Base-by-base conservation (phyloP, 768 basidiomycete species). In the Collybia sordida region DNA sequence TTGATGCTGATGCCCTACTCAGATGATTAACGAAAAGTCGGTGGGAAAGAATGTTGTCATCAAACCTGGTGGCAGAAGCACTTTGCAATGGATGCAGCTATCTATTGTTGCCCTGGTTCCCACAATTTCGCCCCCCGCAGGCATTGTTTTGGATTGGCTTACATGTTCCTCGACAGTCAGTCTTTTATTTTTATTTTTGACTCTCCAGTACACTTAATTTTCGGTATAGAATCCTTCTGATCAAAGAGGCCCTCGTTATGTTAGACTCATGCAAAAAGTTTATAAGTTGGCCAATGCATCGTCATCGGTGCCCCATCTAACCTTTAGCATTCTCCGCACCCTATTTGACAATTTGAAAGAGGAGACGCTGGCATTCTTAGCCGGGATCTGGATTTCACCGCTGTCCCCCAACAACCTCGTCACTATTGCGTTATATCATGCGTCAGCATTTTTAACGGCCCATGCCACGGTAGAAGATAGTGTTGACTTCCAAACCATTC, bases 401-500 rank as follows among this genome's bases (percentile, higher is more conserved):
- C 45, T 59, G 12, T 53, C 61, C 8, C 60, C 66, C 18, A 58
- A 63, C 14, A 56, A 68, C 42, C 74, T 73, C 51, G 75, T 68
- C 49, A 67, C 77, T 2, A 74, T 83, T 1, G 85, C 93, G 0
- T 71, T 98, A 7, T 70, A 78, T 4, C 93, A 98, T 62, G 83
- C 85, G 17, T 73, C 79, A 2, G 90, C 93, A 0, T 95, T 95
- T 66, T 65, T 98, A 11, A 77, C 83, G 41, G 91, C 94, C 0
- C 85, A 92, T 64, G 62, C 75, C 1, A 60, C 72, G 2, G 70
- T 78, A 40, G 68, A 75, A 36, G 72, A 75, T 31, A 71, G 75
- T 12, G 65, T 86, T 3, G 93, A 96, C 64, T 91, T 95, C 66
- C 88, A 94, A 64, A 85, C 82, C 0, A 76, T 94, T 5, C 60